Conservation (phyloP, 805 yeast genomes). For the Cyberlindnera lachancei region DNA sequence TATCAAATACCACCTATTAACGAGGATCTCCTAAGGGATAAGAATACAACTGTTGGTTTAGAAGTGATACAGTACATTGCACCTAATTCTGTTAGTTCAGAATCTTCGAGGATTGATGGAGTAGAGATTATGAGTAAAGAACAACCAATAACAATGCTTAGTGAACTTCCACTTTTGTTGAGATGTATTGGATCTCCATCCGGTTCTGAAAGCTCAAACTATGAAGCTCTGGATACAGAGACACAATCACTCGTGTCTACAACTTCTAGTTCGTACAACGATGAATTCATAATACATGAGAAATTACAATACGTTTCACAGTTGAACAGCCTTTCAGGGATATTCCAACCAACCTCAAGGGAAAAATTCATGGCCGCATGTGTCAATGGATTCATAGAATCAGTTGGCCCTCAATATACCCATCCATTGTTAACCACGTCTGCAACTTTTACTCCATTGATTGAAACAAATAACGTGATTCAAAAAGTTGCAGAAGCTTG, state of each 20-base stretch:
- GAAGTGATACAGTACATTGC: background rate
- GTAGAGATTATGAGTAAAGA: background rate
- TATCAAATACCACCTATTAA: slow-evolving; percentile 12
- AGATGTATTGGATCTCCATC: background rate
- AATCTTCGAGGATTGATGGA: background rate
- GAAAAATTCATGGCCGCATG: slow-evolving; percentile 23
- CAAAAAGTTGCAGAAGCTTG: slow-evolving; percentile 32
- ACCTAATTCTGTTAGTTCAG: background rate
- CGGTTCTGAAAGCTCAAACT: background rate
- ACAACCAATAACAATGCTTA: too few species aligned
- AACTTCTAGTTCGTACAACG: background rate
- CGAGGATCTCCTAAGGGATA: slow-evolving; percentile 1
- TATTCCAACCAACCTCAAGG: background rate
- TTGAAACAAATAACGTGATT: slow-evolving; percentile 23
- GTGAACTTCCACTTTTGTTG: background rate
- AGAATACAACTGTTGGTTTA: background rate
- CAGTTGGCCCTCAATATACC: slow-evolving; percentile 35
- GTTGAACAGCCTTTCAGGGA: too few species aligned
- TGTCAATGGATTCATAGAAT: slow-evolving; percentile 32
- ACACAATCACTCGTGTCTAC: background rate
- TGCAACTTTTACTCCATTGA: slow-evolving; percentile 32
- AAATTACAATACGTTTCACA: background rate
- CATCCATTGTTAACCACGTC: slow-evolving; percentile 33
- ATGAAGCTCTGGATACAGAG: slow-evolving; percentile 1
- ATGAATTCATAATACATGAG: too few species aligned